Conservation (phyloP, 768 basidiomycete genomes). For the Leccinum variicolor region DNA sequence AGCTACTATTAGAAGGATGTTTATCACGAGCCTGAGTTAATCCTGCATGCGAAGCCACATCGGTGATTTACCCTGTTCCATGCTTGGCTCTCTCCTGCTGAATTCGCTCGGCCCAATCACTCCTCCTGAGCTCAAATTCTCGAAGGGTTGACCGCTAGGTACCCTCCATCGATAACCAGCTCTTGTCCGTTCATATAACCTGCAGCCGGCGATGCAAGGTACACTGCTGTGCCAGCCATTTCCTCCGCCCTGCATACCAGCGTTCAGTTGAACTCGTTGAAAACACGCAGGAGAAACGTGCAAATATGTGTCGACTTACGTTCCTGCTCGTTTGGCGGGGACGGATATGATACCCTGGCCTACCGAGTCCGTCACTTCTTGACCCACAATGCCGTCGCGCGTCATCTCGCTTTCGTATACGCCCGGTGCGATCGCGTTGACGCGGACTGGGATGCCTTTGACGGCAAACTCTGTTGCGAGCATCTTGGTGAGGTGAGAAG, state of each 20-base stretch:
- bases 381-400: conserved; percentile 41
- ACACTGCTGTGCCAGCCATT: conserved; percentile 75
- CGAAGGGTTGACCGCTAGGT: conserved; percentile 68
- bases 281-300: background rate
- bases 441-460: conserved; percentile 63
- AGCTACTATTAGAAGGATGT: no score
- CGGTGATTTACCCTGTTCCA: background rate
- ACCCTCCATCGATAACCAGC: conserved; percentile 75
- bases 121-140: conserved; percentile 26
- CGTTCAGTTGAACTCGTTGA: background rate
- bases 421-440: conserved; percentile 74
- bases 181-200: conserved; percentile 78
- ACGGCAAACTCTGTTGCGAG: conserved; percentile 73
- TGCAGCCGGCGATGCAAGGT: conserved; percentile 70
- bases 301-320: conserved; percentile 43
- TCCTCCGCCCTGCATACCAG: conserved; percentile 52
- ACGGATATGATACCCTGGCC: conserved; percentile 59
- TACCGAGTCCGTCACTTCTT: conserved; percentile 48
- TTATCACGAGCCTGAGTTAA: no score
- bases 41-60: no score
- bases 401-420: conserved; percentile 80
- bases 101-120: background rate
- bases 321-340: conserved; percentile 61
- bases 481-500: conserved; percentile 73
- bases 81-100: background rate